These are phyloP conservation scores for Starmera quercuum DNA, from an alignment of 805 yeast species.

Conservation along the genomic window DNA sequence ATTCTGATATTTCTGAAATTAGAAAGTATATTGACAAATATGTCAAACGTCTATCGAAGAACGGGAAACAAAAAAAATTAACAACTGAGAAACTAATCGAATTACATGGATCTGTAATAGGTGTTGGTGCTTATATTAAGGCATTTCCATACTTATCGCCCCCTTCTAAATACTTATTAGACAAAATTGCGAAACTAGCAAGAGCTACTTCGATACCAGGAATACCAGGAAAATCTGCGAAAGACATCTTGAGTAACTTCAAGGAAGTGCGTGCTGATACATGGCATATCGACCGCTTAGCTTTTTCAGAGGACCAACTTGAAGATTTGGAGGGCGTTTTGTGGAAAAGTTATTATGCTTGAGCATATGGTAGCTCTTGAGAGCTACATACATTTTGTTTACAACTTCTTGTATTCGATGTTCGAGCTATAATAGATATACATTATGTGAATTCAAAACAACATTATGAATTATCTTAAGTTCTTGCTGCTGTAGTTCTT, in stretches of 20 bases:
- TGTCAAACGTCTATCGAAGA: slow-evolving; percentile 13
- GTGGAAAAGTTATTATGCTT: slow-evolving; percentile 88
- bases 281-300: slow-evolving; percentile 83
- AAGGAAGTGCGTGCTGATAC: slow-evolving; percentile 92
- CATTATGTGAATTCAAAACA: no score
- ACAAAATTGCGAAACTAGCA: slow-evolving; percentile 60
- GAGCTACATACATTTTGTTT: no score
- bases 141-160: slow-evolving; percentile 92
- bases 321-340: slow-evolving; percentile 92
- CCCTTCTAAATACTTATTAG: slow-evolving; percentile 86
- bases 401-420: no score
- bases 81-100: slow-evolving; percentile 34
- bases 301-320: slow-evolving; percentile 69
- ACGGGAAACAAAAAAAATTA: slow-evolving; percentile 24
- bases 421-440: no score
- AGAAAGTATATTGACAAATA: slow-evolving; percentile 26
- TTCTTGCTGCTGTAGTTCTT: slow-evolving; percentile 12
- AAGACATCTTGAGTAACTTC: slow-evolving; percentile 71
- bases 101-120: slow-evolving; percentile 82
- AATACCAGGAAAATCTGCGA: slow-evolving; percentile 74
- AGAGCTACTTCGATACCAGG: slow-evolving; percentile 71
- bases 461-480: no score
- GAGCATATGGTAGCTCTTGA: no score
- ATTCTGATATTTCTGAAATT: slow-evolving; percentile 30
- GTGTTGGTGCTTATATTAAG: slow-evolving; percentile 77